Conservation (phyloP, 257 asterid genomes). For the Solanum sitiens region DNA sequence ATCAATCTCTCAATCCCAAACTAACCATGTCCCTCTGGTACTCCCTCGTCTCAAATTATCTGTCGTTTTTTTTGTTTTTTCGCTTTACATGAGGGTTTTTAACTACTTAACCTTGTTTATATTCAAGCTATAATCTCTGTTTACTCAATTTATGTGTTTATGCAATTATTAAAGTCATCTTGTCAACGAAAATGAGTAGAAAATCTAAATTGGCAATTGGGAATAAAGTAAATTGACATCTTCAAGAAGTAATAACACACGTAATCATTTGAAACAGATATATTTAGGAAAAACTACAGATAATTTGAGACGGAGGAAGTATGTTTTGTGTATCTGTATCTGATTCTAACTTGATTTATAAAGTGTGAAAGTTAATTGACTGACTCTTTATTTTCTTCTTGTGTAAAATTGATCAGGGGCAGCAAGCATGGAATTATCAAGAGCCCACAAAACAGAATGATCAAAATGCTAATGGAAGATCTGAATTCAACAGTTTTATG, state of each 20-base stretch:
- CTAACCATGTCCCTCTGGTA: slow-evolving; percentile 9
- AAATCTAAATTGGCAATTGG: background rate
- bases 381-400: background rate
- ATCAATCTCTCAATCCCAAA: slow-evolving; percentile 7
- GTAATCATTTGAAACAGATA: background rate
- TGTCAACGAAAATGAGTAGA: background rate
- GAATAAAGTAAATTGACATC: background rate
- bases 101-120: background rate
- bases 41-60: background rate
- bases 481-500: slow-evolving; percentile 25
- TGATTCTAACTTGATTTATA: background rate
- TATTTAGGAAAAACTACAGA: background rate
- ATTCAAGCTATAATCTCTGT: background rate
- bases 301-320: background rate
- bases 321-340: background rate
- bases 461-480: slow-evolving; percentile 4
- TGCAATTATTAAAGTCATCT: background rate
- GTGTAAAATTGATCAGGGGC: slow-evolving; percentile 18
- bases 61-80: background rate
- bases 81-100: background rate
- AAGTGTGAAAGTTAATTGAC: background rate
- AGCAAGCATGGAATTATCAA: slow-evolving; percentile 32
- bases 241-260: background rate
- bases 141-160: background rate
- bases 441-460: slow-evolving; percentile 25